Conservation (phyloP, 163 green algal species). For the Scenedesmus sp. region DNA sequence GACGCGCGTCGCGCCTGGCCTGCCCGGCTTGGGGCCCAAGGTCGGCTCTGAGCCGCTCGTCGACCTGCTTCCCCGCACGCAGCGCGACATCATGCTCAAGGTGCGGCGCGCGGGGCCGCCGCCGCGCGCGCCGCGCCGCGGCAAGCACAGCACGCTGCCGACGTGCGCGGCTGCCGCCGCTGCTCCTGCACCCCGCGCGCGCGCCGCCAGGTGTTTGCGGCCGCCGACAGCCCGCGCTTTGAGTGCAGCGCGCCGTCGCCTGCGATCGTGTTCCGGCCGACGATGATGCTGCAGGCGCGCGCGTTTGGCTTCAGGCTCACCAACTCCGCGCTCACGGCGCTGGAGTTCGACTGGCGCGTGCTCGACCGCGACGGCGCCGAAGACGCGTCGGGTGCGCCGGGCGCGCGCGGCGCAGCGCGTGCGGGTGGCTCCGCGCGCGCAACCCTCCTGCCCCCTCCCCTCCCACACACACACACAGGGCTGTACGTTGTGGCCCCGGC, state of each 20-base stretch:
- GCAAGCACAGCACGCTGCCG: neutral
- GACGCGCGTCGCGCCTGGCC: neutral
- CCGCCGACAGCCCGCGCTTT: conserved; percentile 69
- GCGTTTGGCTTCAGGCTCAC: conserved; percentile 74
- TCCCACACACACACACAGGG: conserved; percentile 3
- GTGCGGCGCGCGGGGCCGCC: conserved; percentile 37
- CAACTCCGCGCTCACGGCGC: conserved; percentile 62
- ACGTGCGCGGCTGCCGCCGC: neutral
- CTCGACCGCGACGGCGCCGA: conserved; percentile 33
- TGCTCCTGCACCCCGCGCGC: neutral
- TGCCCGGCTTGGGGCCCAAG: conserved; percentile 16
- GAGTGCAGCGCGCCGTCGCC: conserved; percentile 55
- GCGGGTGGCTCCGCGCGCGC: too few relatives aligned
- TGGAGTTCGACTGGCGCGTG: conserved; percentile 68
- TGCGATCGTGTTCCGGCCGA: conserved; percentile 75
- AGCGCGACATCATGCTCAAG: conserved; percentile 51
- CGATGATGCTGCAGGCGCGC: conserved; percentile 89
- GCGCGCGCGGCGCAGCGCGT: too few relatives aligned
- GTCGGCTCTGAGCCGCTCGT: conserved; percentile 32
- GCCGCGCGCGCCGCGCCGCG: too few relatives aligned
- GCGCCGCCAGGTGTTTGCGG: conserved; percentile 59
- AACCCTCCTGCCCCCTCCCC: too few relatives aligned
- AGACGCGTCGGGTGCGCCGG: conserved; percentile 34
- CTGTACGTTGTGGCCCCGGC: conserved; percentile 54
- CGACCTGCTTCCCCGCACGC: conserved; percentile 39